A percentile compares a stretch with the other conserved stretches of the same genome.
These are phyloP conservation scores for Crassisporium funariophilum DNA, from an alignment of 768 basidiomycete species.

Conservation along the genomic window DNA sequence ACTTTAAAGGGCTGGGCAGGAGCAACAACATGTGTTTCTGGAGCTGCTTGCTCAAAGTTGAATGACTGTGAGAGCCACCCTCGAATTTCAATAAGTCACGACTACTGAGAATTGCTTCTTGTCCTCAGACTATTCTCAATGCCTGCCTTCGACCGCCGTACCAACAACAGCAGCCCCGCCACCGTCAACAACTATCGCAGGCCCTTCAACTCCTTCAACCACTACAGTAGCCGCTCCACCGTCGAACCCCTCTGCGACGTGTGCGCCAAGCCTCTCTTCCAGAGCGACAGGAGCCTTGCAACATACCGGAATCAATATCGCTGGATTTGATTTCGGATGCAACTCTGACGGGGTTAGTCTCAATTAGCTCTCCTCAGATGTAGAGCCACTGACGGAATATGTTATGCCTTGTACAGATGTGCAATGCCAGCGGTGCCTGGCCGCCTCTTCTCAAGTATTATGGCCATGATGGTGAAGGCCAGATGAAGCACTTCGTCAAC, in stretches of 20 bases:
- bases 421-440: conserved; percentile 37
- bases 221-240: no score
- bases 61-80: neutral
- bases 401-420: conserved; percentile 24
- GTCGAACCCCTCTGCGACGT: no score
- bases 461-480: conserved; percentile 51
- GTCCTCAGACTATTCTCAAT: conserved; percentile 3
- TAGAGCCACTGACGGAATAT: no score
- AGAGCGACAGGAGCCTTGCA: no score
- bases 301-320: conserved; percentile 54
- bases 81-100: no score
- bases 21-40: conserved; percentile 4
- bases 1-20: conserved; percentile 5
- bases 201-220: no score
- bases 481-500: conserved; percentile 62
- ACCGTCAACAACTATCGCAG: conserved; percentile 29
- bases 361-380: no score
- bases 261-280: no score
- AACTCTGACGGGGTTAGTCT: conserved; percentile 38
- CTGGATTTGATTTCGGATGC: conserved; percentile 61
- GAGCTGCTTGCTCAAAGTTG: conserved; percentile 1
- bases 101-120: no score
- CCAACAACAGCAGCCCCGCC: no score
- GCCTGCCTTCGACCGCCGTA: no score
- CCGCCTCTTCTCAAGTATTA: conserved; percentile 49